Percentiles rank a stretch among this genome's conserved stretches.
Evolutionary conservation across 768 basidiomycete genomes (phyloP).

Genomic region (Kwoniella pini): DNA sequence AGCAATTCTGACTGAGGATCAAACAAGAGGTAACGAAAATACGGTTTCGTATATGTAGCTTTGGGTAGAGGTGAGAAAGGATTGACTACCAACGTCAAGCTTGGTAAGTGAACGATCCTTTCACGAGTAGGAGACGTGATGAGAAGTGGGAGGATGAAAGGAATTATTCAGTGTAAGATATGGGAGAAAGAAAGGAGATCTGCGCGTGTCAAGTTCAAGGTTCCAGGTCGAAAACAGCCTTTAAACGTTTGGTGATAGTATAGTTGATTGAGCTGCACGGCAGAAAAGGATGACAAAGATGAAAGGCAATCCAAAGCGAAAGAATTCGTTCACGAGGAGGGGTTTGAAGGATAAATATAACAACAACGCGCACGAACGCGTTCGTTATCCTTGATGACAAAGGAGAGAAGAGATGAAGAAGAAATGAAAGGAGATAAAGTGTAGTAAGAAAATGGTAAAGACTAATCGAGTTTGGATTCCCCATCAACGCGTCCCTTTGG

Average conservation of each 20-base stretch:
- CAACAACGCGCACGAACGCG: not conserved
- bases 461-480: too few species aligned
- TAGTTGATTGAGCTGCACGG: slow-evolving; percentile 13
- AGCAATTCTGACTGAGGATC: not conserved
- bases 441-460: not conserved
- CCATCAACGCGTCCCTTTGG: not conserved
- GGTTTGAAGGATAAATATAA: slow-evolving; percentile 3
- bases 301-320: not conserved
- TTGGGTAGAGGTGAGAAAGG: not conserved
- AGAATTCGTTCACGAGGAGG: not conserved
- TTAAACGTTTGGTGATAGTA: not conserved
- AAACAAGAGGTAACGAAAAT: not conserved
- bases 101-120: slow-evolving; percentile 15
- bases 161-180: slow-evolving; percentile 2
- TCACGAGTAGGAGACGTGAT: slow-evolving; percentile 1
- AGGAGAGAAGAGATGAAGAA: not conserved
- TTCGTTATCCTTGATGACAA: not conserved
- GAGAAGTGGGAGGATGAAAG: slow-evolving; percentile 3
- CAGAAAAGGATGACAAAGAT: slow-evolving; percentile 2
- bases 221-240: not conserved
- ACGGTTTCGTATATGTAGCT: not conserved
- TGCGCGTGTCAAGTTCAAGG: slow-evolving; percentile 4
- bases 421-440: not conserved
- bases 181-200: slow-evolving; percentile 5
- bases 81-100: not conserved